Base-by-base conservation (phyloP, 2,329 filamentous ascomycete genomes). In the Pestalotiopsis sp. region DNA sequence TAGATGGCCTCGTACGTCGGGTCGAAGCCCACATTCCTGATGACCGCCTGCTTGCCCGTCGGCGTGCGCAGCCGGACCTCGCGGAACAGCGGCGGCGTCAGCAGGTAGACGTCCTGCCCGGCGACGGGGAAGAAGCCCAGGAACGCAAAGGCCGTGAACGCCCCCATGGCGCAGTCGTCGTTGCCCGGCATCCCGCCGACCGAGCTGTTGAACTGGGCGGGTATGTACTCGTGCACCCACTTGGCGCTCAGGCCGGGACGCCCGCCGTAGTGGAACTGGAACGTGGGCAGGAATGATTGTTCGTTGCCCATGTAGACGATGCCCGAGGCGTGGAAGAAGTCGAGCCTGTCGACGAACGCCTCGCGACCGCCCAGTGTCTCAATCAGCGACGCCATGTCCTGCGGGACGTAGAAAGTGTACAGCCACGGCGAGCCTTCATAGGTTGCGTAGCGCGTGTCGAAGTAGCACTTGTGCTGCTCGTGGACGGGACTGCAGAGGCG, bases 271-370 rank as follows among this genome's bases (percentile, higher is more conserved):
- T 93, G 91, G 82, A 87, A 87, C 71, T 87, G 84, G 75, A 82
- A 87, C 1, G 85, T 83, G 39, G 85, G 82, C 23, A 87, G 77
- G 75, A 87, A 87, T 68, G 82, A 82, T 72, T 85, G 85, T 77
- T 87, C 85, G 77, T 94, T 91, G 65, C 91, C 91, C 72, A 94
- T 87, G 77, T 94, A 92, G 27, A 90, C 84, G 17, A 93, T 84
- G 1, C 90, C 90, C 0, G 86, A 88, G 64, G 86, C 83, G 78
- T 93, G 91, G 71, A 92, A 87, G 80, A 87, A 93, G 65, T 87
- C 81, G 0, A 94, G 85, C 0, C 92, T 86, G 41, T 84, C 79
- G 61, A 86, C 80, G 76, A 93, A 93, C 6, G 75, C 75, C 0
- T 85, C 80, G 0, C 80, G 80, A 0, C 91, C 91, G 39, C 91